These are phyloP conservation scores for Beta vulgaris DNA, from an alignment of 148 eudicot species.

Conservation along the genomic window DNA sequence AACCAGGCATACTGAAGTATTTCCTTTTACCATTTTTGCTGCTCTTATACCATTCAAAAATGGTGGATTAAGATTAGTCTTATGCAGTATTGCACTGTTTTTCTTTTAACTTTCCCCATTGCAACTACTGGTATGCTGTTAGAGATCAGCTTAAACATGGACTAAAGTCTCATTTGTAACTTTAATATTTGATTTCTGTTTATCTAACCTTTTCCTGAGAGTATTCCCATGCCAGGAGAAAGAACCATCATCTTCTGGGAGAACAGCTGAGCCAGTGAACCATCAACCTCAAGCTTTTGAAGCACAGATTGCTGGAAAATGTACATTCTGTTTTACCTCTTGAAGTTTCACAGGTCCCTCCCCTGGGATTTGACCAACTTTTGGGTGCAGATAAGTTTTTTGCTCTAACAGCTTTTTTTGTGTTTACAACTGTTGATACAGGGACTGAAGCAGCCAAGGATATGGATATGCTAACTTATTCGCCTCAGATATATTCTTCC, in stretches of 20 bases:
- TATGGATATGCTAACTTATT: slow-evolving; percentile 28
- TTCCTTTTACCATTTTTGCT: neutral
- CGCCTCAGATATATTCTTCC: slow-evolving; percentile 35
- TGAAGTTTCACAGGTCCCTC: slow-evolving; percentile 8
- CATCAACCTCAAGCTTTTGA: slow-evolving; percentile 18
- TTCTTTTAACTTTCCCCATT: neutral
- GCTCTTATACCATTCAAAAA: neutral
- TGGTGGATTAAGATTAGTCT: neutral
- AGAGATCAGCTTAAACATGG: neutral
- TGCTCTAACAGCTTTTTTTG: slow-evolving; percentile 19
- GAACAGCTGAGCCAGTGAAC: slow-evolving; percentile 19
- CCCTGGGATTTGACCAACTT: neutral
- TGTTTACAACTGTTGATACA: slow-evolving; percentile 31
- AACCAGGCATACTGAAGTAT: neutral
- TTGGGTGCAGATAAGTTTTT: neutral
- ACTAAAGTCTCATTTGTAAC: neutral
- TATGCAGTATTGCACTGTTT: neutral
- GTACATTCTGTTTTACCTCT: slow-evolving; percentile 23
- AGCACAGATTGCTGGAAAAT: slow-evolving; percentile 22
- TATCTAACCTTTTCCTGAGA: neutral
- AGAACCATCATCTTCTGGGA: slow-evolving; percentile 13
- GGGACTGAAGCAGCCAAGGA: slow-evolving; percentile 39
- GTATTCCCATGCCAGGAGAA: slow-evolving; percentile 28
- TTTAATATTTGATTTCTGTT: neutral
- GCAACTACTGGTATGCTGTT: neutral